Base-by-base conservation (phyloP, 2,329 filamentous ascomycete species). In the Albophoma yamanashiensis region DNA sequence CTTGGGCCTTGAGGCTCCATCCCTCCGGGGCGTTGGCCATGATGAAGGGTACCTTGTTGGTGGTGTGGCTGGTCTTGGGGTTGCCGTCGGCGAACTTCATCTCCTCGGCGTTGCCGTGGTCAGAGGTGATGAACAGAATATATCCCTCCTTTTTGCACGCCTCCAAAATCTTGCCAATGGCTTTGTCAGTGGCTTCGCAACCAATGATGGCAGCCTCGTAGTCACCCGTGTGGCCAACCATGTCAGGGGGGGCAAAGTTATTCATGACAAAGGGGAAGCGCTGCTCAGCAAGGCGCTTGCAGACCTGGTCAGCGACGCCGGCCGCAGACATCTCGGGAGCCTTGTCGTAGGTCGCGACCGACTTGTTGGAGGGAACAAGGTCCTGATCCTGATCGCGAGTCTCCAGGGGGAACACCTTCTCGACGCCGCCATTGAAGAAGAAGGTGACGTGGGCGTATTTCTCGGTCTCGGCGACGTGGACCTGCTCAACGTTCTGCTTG, bases 361-460 rank as follows among this genome's bases (percentile, higher is more conserved):
- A 78, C 82, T 89, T 93, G 75, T 96, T 96, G 56, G 91, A 96
- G 57, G 92, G 87, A 55, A 99, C 92, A 5, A 88, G 78, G 72
- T 88, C 85, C 73, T 87, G 84, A 36, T 75, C 77, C 81, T 96
- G 89, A 70, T 99, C 94, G 66, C 94, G 90, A 64, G 88, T 86
- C 79, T 99, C 94, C 56, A 92, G 88, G 59, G 89, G 86, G 78
- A 97, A 99, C 64, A 91, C 89, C 81, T 97, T 96, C 80, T 99
- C 94, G 58, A 96, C 90, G 71, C 94, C 94, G 61, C 94, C 94
- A 79, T 99, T 99, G 87, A 97, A 97, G 85, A 97, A 97, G 84
- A 97, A 97, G 60, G 94, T 97, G 65, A 99, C 94, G 79, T 99
- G 94, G 42, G 94, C 94, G 76, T 99, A 99, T 82, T 99, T 99